A percentile compares a stretch with the other conserved stretches of the same genome.
Evolutionary conservation across 805 yeast genomes (phyloP).

Genomic region (Yarrowia sp.): DNA sequence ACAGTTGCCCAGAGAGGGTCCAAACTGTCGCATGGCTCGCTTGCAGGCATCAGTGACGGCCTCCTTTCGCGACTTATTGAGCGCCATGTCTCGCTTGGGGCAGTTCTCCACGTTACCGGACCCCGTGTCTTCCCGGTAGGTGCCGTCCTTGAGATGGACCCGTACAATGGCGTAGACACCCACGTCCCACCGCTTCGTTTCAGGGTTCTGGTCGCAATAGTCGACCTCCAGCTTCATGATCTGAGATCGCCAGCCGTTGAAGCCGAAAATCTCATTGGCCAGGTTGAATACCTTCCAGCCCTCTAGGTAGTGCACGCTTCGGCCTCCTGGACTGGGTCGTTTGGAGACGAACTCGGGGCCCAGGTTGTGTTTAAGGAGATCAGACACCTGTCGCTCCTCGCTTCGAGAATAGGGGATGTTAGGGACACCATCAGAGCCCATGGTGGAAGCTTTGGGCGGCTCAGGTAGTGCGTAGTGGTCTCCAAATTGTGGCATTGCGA

Average conservation of each 20-base stretch:
- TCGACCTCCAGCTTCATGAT: constrained; percentile 56
- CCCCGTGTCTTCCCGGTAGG: constrained; percentile 75
- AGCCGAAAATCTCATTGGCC: constrained; percentile 75
- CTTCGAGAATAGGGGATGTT: not conserved
- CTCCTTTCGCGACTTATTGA: constrained; percentile 76
- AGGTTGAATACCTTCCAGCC: constrained; percentile 69
- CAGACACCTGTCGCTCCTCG: constrained; percentile 18
- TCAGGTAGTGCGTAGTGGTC: constrained; percentile 22
- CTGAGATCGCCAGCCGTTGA: constrained; percentile 74
- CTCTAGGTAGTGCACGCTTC: constrained; percentile 58
- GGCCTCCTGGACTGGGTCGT: constrained; percentile 59
- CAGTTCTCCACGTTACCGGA: constrained; percentile 63
- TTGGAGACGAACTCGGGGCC: constrained; percentile 44
- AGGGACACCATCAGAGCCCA: not conserved
- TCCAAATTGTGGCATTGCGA: constrained; percentile 15
- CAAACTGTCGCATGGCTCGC: constrained; percentile 74
- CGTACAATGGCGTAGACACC: constrained; percentile 48
- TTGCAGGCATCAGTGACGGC: constrained; percentile 84
- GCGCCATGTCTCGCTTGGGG: constrained; percentile 57
- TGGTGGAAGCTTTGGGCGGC: not conserved
- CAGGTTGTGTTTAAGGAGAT: constrained; percentile 27
- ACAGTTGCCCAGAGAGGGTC: constrained; percentile 62
- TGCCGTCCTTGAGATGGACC: constrained; percentile 73
- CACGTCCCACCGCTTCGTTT: constrained; percentile 28
- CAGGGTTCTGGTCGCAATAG: constrained; percentile 38